Evolutionary conservation across 805 yeast species (phyloP), one percentile per base, ranked within the genome.

Genomic region (Cyberlindnera euphorbiiphila): DNA sequence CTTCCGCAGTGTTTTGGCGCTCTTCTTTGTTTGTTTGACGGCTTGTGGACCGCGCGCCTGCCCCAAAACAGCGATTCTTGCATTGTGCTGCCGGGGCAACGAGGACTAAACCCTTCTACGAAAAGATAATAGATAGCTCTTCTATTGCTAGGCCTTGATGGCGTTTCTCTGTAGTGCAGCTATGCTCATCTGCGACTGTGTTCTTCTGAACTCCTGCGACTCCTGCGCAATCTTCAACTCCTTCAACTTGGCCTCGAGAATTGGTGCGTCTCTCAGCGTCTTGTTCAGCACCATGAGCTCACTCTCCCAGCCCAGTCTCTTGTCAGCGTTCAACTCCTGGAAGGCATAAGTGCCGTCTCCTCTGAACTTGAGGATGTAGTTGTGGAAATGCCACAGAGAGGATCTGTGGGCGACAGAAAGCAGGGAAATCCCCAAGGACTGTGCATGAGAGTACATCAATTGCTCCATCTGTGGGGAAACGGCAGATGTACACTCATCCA

Each of bases 401-500:
- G 95, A 82, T 47, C 97, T 71, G 61, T 89, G 98, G 33, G 96
- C 93, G 9, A 89, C 97, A 0, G 96, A 86, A 25, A 89, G 65
- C 14, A 89, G 72, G 0, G 96, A 84, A 39, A 88, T 87, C 0
- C 86, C 85, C 44, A 85, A 67, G 13, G 71, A 66, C 56, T 83
- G 85, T 0, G 96, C 96, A 53, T 83, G 82, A 35, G 77, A 62
- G 54, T 89, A 89, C 85, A 91, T 88, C 51, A 81, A 78, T 45
- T 83, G 86, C 57, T 89, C 98, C 77, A 88, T 81, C 43, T 83
- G 85, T 9, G 93, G 85, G 0, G 96, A 81, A 2, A 89, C 95
- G 1, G 95, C 91, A 4, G 96, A 86, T 1, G 98, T 89, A 61
- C 96, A 89, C 65, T 89, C 98, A 63, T 89, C 98, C 47, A 89